A percentile compares a stretch with the other conserved stretches of the same genome.
These are phyloP conservation scores for Chaetoscypha palmicola DNA, from an alignment of 2,329 filamentous ascomycete genomes.

Conservation along the genomic window DNA sequence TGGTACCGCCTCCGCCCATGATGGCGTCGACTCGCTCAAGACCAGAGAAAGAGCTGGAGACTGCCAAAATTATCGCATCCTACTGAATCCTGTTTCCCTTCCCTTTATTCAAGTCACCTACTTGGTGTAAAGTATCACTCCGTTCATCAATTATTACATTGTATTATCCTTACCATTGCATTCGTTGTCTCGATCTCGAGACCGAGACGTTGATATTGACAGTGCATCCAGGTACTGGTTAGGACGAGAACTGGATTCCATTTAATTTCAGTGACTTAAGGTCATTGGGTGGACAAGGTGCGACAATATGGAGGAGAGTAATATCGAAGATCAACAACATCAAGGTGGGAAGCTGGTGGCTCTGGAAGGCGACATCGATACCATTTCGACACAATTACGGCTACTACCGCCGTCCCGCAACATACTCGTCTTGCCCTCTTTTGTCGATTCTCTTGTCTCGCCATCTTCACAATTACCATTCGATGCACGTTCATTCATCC, in stretches of 20 bases:
- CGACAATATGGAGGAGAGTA: slow-evolving; percentile 7
- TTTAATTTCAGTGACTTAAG: too few relatives aligned
- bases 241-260: too few relatives aligned
- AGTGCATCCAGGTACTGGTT: too few relatives aligned
- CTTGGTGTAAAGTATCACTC: too few relatives aligned
- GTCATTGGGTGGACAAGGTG: too few relatives aligned
- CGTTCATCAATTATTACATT: too few relatives aligned
- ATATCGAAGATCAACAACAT: slow-evolving; percentile 2
- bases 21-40: background rate
- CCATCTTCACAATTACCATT: slow-evolving; percentile 31
- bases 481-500: slow-evolving; percentile 38
- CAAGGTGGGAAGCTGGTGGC: slow-evolving; percentile 46
- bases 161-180: too few relatives aligned
- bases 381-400: slow-evolving; percentile 51
- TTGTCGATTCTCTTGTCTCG: slow-evolving; percentile 19
- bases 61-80: background rate
- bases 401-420: slow-evolving; percentile 53
- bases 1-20: background rate
- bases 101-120: too few relatives aligned
- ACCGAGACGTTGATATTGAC: too few relatives aligned
- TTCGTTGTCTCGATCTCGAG: too few relatives aligned
- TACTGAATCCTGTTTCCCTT: too few relatives aligned
- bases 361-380: slow-evolving; percentile 50
- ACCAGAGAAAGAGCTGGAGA: background rate
- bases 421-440: slow-evolving; percentile 47